phyloP scores from a whole-genome alignment of 106 monocot genomes.

The Acorus calamus region DNA sequence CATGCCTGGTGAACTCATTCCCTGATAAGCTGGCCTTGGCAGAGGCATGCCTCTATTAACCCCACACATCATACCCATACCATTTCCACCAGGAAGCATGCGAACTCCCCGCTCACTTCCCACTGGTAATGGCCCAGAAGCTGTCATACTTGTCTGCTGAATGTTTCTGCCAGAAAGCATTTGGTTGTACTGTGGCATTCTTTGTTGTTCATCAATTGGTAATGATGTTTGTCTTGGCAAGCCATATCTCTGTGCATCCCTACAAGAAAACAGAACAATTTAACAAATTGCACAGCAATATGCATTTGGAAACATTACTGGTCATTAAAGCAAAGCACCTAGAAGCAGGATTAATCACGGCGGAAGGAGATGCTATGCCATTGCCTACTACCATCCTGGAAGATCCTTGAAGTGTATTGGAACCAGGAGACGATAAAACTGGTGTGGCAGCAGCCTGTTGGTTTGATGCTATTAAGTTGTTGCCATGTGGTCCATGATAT shows the following conservation, averaged over 20 bases:
- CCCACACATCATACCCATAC: slow-evolving; percentile 67
- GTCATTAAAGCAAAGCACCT: slow-evolving; percentile 28
- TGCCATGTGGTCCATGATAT: slow-evolving; percentile 51
- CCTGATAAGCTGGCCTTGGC: slow-evolving; percentile 59
- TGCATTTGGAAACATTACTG: too few species aligned
- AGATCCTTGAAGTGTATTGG: slow-evolving; percentile 42
- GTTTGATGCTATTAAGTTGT: slow-evolving; percentile 26
- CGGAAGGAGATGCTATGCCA: slow-evolving; percentile 39
- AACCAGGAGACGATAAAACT: slow-evolving; percentile 39
- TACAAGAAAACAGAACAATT: slow-evolving; percentile 12
- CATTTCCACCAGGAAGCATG: slow-evolving; percentile 50
- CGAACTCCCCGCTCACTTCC: slow-evolving; percentile 58
- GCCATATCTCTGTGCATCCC: slow-evolving; percentile 60
- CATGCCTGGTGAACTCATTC: slow-evolving; percentile 44
- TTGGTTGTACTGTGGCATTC: slow-evolving; percentile 53
- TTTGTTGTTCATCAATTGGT: slow-evolving; percentile 63
- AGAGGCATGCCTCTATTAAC: slow-evolving; percentile 42
- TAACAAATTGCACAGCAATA: neutral
- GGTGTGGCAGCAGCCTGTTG: slow-evolving; percentile 39
- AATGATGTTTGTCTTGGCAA: slow-evolving; percentile 43
- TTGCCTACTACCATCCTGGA: slow-evolving; percentile 44
- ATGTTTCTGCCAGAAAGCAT: slow-evolving; percentile 57
- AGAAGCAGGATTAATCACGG: slow-evolving; percentile 31
- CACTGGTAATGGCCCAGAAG: slow-evolving; percentile 34
- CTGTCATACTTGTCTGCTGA: slow-evolving; percentile 38